Percentiles rank a stretch among this genome's conserved stretches.
Evolutionary conservation across 2,329 filamentous ascomycete species (phyloP).

Genomic region (Penicillium capsulatum): DNA sequence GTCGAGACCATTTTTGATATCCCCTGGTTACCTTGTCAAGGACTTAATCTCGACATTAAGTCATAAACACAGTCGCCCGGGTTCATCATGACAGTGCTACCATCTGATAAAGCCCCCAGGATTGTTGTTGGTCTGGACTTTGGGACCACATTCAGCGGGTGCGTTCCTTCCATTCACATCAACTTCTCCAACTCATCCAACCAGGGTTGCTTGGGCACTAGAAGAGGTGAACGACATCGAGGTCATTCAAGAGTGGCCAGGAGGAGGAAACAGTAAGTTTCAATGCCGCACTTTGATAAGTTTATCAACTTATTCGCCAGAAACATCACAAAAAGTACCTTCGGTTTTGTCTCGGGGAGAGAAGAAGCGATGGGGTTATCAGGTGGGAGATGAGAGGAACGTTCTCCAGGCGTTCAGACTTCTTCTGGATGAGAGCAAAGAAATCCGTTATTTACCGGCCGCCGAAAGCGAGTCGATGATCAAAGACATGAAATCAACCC

Average conservation of each 20-base stretch:
- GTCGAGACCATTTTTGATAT: too few species aligned
- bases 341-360: slow-evolving; percentile 9
- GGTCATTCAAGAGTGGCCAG: slow-evolving; percentile 26
- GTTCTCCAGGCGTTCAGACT: slow-evolving; percentile 24
- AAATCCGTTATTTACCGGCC: not conserved
- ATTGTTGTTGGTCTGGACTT: slow-evolving; percentile 29
- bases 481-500: not conserved
- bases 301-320: slow-evolving; percentile 9
- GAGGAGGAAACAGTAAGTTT: slow-evolving; percentile 20
- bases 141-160: slow-evolving; percentile 33
- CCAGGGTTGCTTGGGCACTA: slow-evolving; percentile 21
- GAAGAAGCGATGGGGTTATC: slow-evolving; percentile 20
- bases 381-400: slow-evolving; percentile 20
- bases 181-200: not conserved
- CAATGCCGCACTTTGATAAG: not conserved
- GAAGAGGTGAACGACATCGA: slow-evolving; percentile 16
- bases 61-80: too few species aligned
- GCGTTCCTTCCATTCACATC: not conserved
- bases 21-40: too few species aligned
- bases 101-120: not conserved
- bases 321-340: slow-evolving; percentile 20
- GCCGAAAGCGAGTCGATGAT: not conserved
- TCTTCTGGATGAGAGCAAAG: slow-evolving; percentile 4
- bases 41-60: too few species aligned
- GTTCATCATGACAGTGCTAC: too few species aligned